Percentiles rank a stretch among this genome's conserved stretches.
phyloP scores from a whole-genome alignment of 108 stramenopile species.

The Fragilaria radians region DNA sequence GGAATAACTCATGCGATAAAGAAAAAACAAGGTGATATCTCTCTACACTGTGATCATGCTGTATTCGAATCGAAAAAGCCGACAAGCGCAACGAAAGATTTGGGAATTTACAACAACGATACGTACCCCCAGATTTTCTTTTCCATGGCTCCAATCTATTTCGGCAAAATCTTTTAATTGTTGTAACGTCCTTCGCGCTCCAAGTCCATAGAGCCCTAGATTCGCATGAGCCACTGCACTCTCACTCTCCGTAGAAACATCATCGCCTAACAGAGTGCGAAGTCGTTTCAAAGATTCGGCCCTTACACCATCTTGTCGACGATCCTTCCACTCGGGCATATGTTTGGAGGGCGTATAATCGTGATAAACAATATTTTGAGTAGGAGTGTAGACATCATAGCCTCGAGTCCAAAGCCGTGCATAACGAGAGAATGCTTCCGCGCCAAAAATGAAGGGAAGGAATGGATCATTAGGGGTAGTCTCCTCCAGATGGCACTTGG shows the following conservation, averaged over 20 bases:
- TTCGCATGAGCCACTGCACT: conserved; percentile 35
- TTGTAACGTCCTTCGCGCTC: conserved; percentile 65
- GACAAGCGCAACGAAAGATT: no score
- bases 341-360: conserved; percentile 23
- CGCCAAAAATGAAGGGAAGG: conserved; percentile 70
- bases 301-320: conserved; percentile 25
- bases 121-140: conserved; percentile 8
- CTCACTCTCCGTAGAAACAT: no score
- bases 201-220: conserved; percentile 78
- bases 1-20: no score
- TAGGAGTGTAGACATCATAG: conserved; percentile 78
- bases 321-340: conserved; percentile 64
- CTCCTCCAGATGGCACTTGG: conserved; percentile 90
- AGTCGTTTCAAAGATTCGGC: conserved; percentile 26
- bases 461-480: conserved; percentile 88
- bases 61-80: no score
- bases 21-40: not conserved
- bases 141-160: conserved; percentile 51
- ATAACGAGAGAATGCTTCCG: conserved; percentile 84
- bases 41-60: conserved; percentile 2
- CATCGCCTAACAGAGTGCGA: conserved; percentile 13
- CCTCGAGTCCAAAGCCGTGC: conserved; percentile 63
- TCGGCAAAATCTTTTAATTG: conserved; percentile 66
- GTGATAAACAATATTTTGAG: conserved; percentile 55
- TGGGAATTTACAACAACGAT: not conserved